A percentile compares a stretch with the other conserved stretches of the same genome.
Conservation (phyloP, 176 grass and related monocot species). For the Oryza rufipogon region DNA sequence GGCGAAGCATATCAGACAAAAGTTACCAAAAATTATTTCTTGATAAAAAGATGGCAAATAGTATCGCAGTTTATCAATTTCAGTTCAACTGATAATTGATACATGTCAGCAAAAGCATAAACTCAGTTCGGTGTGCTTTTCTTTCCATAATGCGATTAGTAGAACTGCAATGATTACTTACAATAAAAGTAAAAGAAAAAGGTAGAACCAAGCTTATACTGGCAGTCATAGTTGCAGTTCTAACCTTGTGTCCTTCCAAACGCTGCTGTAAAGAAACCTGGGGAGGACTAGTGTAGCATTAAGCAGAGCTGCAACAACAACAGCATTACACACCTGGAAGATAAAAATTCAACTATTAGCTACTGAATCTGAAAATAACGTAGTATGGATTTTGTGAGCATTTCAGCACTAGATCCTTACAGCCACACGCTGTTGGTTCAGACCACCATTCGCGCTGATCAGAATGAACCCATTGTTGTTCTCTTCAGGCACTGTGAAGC, state of each 20-base stretch:
- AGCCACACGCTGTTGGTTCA: conserved; percentile 92
- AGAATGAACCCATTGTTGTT: conserved; percentile 73
- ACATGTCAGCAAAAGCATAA: background rate
- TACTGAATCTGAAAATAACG: background rate
- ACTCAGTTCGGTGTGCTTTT: background rate
- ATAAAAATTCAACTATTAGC: background rate
- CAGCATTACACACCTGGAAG: conserved; percentile 81
- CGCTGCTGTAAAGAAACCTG: conserved; percentile 81
- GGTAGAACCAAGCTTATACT: too few relatives aligned
- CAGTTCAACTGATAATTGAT: background rate
- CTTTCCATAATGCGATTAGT: background rate
- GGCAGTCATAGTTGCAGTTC: background rate
- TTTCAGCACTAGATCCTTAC: conserved; percentile 51
- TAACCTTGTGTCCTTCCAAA: conserved; percentile 94
- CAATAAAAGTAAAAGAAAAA: background rate
- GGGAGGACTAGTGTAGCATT: conserved; percentile 85
- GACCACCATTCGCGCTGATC: conserved; percentile 83
- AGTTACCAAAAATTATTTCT: background rate
- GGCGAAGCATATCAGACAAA: background rate
- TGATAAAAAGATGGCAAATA: background rate
- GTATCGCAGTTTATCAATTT: background rate
- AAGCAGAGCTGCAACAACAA: conserved; percentile 74
- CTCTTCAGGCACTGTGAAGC: conserved; percentile 51
- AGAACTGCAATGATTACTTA: background rate
- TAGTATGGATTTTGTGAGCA: background rate